These are phyloP conservation scores for Saturnispora kantuleensis DNA, from an alignment of 805 yeast species.

Conservation along the genomic window DNA sequence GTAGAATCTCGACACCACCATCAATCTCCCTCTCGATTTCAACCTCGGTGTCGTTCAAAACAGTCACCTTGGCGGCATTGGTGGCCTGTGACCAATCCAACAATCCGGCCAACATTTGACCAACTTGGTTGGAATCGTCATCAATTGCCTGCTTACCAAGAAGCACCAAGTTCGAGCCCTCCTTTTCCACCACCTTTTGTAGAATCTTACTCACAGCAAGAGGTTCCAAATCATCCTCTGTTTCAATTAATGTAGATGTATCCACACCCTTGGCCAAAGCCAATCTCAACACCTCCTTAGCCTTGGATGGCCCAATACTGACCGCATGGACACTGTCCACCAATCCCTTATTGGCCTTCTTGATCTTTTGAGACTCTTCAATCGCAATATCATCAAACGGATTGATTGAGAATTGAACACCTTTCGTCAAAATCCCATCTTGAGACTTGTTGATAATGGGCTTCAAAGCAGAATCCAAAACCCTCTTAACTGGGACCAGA, in stretches of 20 bases:
- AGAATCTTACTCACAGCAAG: constrained; percentile 81
- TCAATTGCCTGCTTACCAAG: constrained; percentile 97
- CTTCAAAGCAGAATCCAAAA: constrained; percentile 85
- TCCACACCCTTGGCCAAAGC: constrained; percentile 96
- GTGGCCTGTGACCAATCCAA: constrained; percentile 97
- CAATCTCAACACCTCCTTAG: constrained; percentile 80
- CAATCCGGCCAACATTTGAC: constrained; percentile 91
- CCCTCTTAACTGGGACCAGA: constrained; percentile 90
- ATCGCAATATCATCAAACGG: constrained; percentile 97
- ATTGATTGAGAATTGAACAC: constrained; percentile 85
- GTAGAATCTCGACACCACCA: constrained; percentile 83
- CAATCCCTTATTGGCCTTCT: constrained; percentile 49
- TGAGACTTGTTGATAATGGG: constrained; percentile 85
- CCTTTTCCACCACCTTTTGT: constrained; percentile 57
- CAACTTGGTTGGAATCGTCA: constrained; percentile 90
- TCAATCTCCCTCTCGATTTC: constrained; percentile 87
- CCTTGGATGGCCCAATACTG: constrained; percentile 76
- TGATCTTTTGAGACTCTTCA: constrained; percentile 83
- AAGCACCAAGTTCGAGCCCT: constrained; percentile 67
- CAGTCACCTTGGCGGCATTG: constrained; percentile 76
- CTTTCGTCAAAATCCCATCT: constrained; percentile 78
- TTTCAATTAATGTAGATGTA: constrained; percentile 70
- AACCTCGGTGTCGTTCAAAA: constrained; percentile 48
- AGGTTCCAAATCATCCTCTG: constrained; percentile 66
- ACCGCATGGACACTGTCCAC: constrained; percentile 87